A percentile compares a stretch with the other conserved stretches of the same genome.
Evolutionary conservation across 768 basidiomycete species (phyloP).

Genomic region (Suillus hirtellus): DNA sequence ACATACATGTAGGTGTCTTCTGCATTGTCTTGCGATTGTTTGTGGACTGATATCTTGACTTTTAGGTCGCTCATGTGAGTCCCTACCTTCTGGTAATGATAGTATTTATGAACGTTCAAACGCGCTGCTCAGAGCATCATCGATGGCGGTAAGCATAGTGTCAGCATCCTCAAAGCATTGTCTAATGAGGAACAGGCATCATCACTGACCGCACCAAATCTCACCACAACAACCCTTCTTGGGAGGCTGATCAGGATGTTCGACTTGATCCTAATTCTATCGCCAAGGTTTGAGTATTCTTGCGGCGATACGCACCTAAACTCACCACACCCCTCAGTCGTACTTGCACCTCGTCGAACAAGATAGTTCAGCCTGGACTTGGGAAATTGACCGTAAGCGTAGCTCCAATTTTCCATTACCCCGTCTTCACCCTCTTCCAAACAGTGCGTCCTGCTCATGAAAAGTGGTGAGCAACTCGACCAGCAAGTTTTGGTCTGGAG

Average conservation of each 20-base stretch:
- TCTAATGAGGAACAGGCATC: background rate
- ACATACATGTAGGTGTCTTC: slow-evolving; percentile 58
- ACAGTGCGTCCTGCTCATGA: slow-evolving; percentile 55
- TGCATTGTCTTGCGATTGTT: background rate
- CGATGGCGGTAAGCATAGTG: background rate
- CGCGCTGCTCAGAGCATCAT: background rate
- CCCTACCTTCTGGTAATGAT: background rate
- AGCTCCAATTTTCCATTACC: background rate
- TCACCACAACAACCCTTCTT: slow-evolving; percentile 34
- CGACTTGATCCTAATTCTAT: slow-evolving; percentile 67
- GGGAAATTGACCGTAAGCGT: slow-evolving; percentile 75
- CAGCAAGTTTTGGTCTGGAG: background rate
- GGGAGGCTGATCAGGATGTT: slow-evolving; percentile 45
- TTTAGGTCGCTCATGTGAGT: slow-evolving; percentile 66
- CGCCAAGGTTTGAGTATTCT: slow-evolving; percentile 50
- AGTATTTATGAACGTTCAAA: background rate
- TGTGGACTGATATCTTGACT: slow-evolving; percentile 8
- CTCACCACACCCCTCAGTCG: slow-evolving; percentile 39
- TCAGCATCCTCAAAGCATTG: background rate
- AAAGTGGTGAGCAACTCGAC: slow-evolving; percentile 41
- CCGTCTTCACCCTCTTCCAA: background rate
- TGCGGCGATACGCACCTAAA: slow-evolving; percentile 2
- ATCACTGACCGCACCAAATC: slow-evolving; percentile 36
- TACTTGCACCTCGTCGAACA: slow-evolving; percentile 69
- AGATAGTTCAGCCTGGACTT: slow-evolving; percentile 72